Conservation (phyloP, 2,329 filamentous ascomycete genomes). For the Xylariaceae sp. region DNA sequence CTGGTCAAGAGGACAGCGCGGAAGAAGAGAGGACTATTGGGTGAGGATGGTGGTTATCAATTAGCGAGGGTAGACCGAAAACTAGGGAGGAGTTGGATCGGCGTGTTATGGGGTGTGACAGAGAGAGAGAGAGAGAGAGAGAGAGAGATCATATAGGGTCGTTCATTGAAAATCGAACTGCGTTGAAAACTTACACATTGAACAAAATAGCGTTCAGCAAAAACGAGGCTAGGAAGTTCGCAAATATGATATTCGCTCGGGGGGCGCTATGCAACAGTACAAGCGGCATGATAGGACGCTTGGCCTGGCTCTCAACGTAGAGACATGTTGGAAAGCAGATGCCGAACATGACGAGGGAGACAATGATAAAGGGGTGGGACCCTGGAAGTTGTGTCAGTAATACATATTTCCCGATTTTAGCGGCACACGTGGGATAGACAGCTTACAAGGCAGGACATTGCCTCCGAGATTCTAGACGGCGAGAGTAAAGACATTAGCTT, state of each 20-base stretch:
- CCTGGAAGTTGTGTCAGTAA: conserved; percentile 31
- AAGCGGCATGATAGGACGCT: conserved; percentile 58
- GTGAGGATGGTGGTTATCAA: no score
- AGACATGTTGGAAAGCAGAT: conserved; percentile 49
- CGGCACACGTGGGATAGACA: background rate
- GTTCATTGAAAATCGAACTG: background rate
- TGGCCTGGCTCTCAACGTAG: conserved; percentile 46
- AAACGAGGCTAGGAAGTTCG: conserved; percentile 50
- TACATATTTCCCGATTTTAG: background rate
- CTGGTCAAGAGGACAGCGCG: conserved; percentile 68
- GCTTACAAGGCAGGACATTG: conserved; percentile 57
- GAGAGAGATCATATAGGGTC: background rate
- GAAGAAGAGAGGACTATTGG: conserved; percentile 70
- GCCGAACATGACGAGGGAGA: conserved; percentile 45
- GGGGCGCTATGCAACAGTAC: conserved; percentile 47
- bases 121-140: background rate
- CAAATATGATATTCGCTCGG: conserved; percentile 54
- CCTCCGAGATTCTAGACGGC: conserved; percentile 53
- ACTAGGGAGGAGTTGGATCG: no score
- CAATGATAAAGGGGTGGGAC: conserved; percentile 56
- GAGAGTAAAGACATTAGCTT: conserved; percentile 1
- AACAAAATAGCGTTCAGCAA: conserved; percentile 55
- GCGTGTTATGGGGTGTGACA: no score
- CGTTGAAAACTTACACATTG: conserved; percentile 44
- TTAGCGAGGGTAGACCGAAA: no score